A percentile compares a stretch with the other conserved stretches of the same genome.
These are phyloP conservation scores for Pseudogymnoascus sp. DNA, from an alignment of 2,329 filamentous ascomycete species.

Conservation along the genomic window DNA sequence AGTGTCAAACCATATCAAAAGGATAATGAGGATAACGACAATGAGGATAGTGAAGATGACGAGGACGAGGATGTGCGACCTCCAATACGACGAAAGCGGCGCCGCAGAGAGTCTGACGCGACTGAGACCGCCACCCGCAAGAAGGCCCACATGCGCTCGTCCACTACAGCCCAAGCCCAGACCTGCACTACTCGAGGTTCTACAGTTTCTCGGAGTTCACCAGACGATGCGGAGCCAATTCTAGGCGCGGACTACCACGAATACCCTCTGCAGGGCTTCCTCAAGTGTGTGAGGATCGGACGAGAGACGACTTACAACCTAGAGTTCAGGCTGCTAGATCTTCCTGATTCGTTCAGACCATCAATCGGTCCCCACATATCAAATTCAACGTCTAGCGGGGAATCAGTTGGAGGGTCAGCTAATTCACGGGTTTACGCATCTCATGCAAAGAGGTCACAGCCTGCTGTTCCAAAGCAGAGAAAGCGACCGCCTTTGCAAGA, in stretches of 20 bases:
- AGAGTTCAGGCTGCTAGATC: constrained; percentile 3
- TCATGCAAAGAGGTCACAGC: not conserved
- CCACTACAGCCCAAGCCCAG: too few species aligned
- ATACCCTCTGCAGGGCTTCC: not conserved
- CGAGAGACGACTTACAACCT: not conserved
- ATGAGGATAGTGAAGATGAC: too few species aligned
- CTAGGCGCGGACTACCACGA: not conserved
- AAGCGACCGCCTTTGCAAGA: too few species aligned
- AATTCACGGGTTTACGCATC: not conserved
- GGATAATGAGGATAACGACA: too few species aligned
- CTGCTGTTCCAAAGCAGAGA: too few species aligned
- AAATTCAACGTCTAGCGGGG: not conserved
- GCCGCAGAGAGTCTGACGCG: not conserved
- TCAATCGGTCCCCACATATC: not conserved
- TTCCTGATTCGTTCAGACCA: not conserved
- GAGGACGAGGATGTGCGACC: too few species aligned
- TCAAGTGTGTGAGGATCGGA: not conserved
- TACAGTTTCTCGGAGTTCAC: too few species aligned
- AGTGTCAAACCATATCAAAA: too few species aligned
- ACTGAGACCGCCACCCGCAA: not conserved
- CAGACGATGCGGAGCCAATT: not conserved
- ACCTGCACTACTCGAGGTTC: too few species aligned
- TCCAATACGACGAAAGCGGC: too few species aligned
- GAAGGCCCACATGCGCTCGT: too few species aligned
- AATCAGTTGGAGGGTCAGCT: not conserved